Evolutionary conservation across 1,284 basidiomycete genomes (phyloP).

Genomic region (Cutaneotrichosporon sp.): DNA sequence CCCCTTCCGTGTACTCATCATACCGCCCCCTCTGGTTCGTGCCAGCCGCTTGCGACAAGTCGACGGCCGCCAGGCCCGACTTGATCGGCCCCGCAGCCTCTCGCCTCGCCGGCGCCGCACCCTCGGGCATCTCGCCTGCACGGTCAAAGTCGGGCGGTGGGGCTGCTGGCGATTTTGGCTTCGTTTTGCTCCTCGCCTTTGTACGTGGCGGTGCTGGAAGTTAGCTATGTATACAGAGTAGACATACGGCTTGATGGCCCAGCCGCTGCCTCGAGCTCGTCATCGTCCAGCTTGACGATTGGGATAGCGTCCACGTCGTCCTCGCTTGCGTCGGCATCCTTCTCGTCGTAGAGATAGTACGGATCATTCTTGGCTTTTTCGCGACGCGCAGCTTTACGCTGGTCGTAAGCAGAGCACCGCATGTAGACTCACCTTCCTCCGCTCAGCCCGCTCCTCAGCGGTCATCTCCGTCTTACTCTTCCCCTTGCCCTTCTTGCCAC

Average conservation of each 20-base stretch:
- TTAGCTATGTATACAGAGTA: constrained; percentile 7
- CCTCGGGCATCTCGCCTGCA: constrained; percentile 77
- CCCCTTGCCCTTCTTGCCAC: constrained; percentile 38
- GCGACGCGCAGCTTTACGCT: constrained; percentile 69
- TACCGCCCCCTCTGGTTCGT: constrained; percentile 46
- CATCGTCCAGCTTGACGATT: constrained; percentile 65
- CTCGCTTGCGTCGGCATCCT: constrained; percentile 58
- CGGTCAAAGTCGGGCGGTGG: constrained; percentile 57
- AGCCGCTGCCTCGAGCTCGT: constrained; percentile 36
- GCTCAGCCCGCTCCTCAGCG: constrained; percentile 42
- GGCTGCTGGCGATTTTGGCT: constrained; percentile 17
- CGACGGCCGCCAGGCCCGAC: constrained; percentile 44
- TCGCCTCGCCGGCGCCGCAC: constrained; percentile 46
- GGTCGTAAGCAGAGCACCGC: background rate
- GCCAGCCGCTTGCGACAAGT: constrained; percentile 12
- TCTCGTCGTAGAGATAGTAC: constrained; percentile 65
- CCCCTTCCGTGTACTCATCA: constrained; percentile 58
- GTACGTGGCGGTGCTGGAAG: background rate
- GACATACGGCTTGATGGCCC: constrained; percentile 31
- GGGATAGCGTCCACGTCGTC: constrained; percentile 77
- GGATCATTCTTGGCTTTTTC: constrained; percentile 75
- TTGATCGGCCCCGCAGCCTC: background rate
- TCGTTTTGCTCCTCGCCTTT: constrained; percentile 6
- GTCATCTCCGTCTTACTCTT: constrained; percentile 34
- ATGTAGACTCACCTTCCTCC: constrained; percentile 37